These are phyloP conservation scores for Iris macrosiphon DNA, from an alignment of 106 monocot species.

Conservation along the genomic window DNA sequence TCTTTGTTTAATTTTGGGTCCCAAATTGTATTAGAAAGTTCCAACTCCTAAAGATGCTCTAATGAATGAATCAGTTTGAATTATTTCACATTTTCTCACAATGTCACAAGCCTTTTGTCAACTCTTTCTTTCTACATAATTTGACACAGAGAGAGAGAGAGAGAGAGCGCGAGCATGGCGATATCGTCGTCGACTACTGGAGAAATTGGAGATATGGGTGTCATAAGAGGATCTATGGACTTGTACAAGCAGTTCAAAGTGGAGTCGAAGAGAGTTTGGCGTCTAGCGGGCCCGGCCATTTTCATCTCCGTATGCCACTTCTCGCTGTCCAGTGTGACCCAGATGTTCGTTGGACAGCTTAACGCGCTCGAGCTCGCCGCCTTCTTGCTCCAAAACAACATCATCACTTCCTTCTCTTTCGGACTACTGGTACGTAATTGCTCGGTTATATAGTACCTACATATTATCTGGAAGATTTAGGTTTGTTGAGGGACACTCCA, in stretches of 20 bases:
- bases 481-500: not conserved
- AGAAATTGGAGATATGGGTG: not conserved
- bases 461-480: not conserved
- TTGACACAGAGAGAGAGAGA: too few species aligned
- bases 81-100: too few species aligned
- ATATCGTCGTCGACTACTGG: too few species aligned
- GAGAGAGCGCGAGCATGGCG: too few species aligned
- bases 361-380: conserved; percentile 29
- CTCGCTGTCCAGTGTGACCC: conserved; percentile 9
- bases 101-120: too few species aligned
- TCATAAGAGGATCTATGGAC: not conserved
- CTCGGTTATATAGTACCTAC: not conserved
- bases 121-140: too few species aligned
- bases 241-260: not conserved
- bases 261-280: conserved; percentile 29
- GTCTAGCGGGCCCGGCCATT: conserved; percentile 17
- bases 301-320: conserved; percentile 16
- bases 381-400: conserved; percentile 15
- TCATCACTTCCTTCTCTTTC: conserved; percentile 19
- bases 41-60: too few species aligned
- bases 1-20: too few species aligned
- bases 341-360: conserved; percentile 36
- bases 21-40: too few species aligned
- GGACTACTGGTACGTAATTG: conserved; percentile 15
- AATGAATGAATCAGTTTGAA: too few species aligned